These are phyloP conservation scores for Claviceps sp. DNA, from an alignment of 2,329 filamentous ascomycete genomes.

Conservation along the genomic window DNA sequence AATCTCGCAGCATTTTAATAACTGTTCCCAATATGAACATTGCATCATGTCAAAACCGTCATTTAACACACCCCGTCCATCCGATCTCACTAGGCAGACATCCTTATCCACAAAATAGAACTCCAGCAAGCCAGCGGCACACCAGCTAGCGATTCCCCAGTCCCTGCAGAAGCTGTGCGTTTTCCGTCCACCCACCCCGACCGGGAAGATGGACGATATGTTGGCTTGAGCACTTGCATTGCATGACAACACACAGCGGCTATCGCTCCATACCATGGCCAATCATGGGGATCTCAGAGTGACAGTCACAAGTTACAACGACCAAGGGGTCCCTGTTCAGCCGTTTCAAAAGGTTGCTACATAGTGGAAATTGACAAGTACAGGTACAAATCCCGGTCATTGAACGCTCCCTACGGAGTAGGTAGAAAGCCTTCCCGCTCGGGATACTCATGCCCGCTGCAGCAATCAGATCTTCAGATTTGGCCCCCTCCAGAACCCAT, in stretches of 20 bases:
- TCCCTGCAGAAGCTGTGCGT: conserved; percentile 16
- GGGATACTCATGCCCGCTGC: conserved; percentile 1
- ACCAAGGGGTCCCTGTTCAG: conserved; percentile 16
- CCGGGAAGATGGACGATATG: conserved; percentile 9
- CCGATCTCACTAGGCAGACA: not conserved
- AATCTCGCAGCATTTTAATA: not conserved
- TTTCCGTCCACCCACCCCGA: not conserved
- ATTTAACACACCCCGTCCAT: not conserved
- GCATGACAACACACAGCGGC: conserved; percentile 23
- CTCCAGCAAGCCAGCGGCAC: not conserved
- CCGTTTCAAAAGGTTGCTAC: conserved; percentile 16
- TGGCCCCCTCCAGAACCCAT: not conserved
- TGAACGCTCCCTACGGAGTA: not conserved
- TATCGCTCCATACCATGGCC: conserved; percentile 23
- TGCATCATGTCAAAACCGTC: not conserved
- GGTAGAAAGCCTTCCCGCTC: conserved; percentile 1
- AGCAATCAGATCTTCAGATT: conserved; percentile 4
- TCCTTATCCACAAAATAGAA: not conserved
- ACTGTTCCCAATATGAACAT: not conserved
- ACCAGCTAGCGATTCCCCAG: not conserved
- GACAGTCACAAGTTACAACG: conserved; percentile 5
- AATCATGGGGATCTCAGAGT: conserved; percentile 13
- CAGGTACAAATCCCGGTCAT: conserved; percentile 1
- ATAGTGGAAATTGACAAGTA: conserved; percentile 4
- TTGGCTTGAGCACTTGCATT: conserved; percentile 25